Evolutionary conservation across 768 basidiomycete species (phyloP), one percentile per base, ranked within the genome.

Genomic region (Suillus placidus): DNA sequence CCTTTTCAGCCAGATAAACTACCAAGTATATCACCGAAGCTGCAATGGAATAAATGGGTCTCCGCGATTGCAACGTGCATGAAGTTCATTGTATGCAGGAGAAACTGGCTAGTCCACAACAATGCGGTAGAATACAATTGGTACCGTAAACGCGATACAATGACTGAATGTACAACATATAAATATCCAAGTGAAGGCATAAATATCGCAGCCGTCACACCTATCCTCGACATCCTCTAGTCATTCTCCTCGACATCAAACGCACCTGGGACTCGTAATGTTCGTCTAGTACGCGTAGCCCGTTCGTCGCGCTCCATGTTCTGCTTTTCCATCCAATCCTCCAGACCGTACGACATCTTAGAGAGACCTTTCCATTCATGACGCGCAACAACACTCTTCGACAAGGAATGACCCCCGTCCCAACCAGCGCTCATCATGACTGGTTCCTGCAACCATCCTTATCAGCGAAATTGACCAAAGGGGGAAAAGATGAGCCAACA

Each of bases 321-420:
- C 43, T 74, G 74, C 71, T 86, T 90, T 77, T 91, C 90, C 5
- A 85, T 82, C 83, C 87, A 90, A 72, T 95, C 93, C 71, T 94
- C 90, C 56, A 97, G 72, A 6, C 78, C 79, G 45, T 86, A 82
- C 0, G 77, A 76, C 80, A 87, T 85, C 77, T 94, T 96, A 1
- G 85, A 84, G 63, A 96, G 79, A 7, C 96, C 95, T 78, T 96
- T 97, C 94, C 95, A 99, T 78, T 98, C 94, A 70, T 99, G 97
- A 69, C 92, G 84, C 6, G 96, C 97, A 30, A 99, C 86, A 51
- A 88, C 84, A 43, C 94, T 95, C 58, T 60, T 60, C 38, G 58
- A 40, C 3, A 10, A 42, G 12, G 58, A 42, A 13, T 13, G 58
- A 14, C 89, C 88, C 23, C 83, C 84, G 51, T 91, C 88, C 97